Evolutionary conservation across 768 basidiomycete species (phyloP).

Genomic region (Omphalotus guepiniiformis): DNA sequence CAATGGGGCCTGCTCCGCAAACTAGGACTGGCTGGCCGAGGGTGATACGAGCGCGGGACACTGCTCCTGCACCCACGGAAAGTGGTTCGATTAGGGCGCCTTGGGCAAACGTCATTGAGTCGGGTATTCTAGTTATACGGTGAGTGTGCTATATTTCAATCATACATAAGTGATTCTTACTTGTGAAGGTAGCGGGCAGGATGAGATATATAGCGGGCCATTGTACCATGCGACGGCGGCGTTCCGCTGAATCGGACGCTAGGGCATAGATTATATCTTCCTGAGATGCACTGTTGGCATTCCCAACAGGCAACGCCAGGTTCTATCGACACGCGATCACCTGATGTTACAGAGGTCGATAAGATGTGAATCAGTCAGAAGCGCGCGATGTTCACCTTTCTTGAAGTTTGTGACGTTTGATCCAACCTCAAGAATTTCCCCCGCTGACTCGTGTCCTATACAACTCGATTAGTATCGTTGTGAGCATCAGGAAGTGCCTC

Average conservation of each 20-base stretch:
- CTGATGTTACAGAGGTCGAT: neutral
- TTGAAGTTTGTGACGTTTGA: neutral
- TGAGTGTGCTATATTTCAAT: neutral
- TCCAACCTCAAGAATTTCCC: neutral
- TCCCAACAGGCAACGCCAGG: conserved; percentile 8
- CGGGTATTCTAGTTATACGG: neutral
- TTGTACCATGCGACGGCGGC: conserved; percentile 2
- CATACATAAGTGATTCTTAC: neutral
- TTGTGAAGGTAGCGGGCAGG: conserved; percentile 3
- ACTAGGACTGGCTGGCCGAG: neutral
- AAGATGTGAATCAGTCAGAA: neutral
- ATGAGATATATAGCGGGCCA: neutral
- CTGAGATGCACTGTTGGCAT: conserved; percentile 5
- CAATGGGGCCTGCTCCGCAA: conserved; percentile 10
- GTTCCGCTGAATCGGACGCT: conserved; percentile 5
- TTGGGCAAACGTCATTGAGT: conserved; percentile 1
- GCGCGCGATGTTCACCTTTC: neutral
- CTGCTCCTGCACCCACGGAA: neutral
- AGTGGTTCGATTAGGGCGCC: conserved; percentile 1
- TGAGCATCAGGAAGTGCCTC: neutral
- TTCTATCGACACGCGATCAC: conserved; percentile 5
- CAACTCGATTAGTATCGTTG: neutral
- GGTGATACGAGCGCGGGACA: neutral
- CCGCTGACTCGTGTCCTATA: conserved; percentile 1
- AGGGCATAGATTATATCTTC: conserved; percentile 8